Base-by-base conservation (phyloP, 1,139 yeast species). In the Saccharomyces pastorianus region DNA sequence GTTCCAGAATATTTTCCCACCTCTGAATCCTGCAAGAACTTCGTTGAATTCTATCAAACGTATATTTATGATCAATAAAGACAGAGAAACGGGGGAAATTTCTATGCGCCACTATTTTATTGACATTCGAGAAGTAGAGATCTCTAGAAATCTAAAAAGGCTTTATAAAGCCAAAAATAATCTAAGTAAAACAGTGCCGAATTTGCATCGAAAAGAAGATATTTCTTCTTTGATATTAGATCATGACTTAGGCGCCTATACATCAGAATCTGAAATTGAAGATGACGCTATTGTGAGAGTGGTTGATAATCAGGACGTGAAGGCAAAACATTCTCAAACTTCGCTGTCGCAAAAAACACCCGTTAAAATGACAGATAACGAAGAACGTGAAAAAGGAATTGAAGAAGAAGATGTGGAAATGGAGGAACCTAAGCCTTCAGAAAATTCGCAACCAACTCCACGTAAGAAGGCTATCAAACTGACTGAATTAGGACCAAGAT, bases 1-100 rank as follows among this genome's bases (percentile, higher is more conserved):
- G 75, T 89, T 95, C 73, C 99, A 93, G 71, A 90, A 90, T 73
- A 83, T 93, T 82, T 90, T 93, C 70, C 99, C 99, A 4, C 90
- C 99, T 23, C 85, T 95, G 62, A 82, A 80, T 20, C 96, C 96
- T 25, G 86, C 86, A 59, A 74, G 75, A 58, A 88, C 95, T 32
- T 83, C 82, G 60, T 85, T 93, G 31, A 74, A 78, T 47, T 76
- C 85, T 0, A 90, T 95, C 58, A 85, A 83, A 65, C 78, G 99
- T 63, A 98, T 95, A 8, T 75, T 95, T 64, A 79, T 95, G 81
- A 74, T 95, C 57, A 85, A 86, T 68, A 87, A 84, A 66, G 85
- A 85, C 64, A 77, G 79, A 31, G 82, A 78, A 53, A 83, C 89
- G 2, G 89, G 86, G 7, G 77, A 76, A 51, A 84, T 93, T 56